phyloP scores from a whole-genome alignment of 441 rosid genomes.

The Kokia cookei region DNA sequence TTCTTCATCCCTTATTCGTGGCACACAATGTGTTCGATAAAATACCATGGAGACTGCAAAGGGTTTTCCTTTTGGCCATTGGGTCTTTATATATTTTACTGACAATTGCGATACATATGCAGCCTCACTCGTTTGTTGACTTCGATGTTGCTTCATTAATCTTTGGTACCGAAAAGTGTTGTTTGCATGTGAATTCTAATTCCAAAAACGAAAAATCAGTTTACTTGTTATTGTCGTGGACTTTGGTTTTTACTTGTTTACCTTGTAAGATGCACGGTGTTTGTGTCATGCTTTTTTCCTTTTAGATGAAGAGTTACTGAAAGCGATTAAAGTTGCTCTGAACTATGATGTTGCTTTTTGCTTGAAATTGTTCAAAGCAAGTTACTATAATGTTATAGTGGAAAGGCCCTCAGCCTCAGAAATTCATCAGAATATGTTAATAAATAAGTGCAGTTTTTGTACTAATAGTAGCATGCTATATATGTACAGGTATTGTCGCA shows the following conservation, averaged over 20 bases:
- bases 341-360: no score
- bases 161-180: background rate
- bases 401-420: no score
- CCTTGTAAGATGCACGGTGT: background rate
- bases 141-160: background rate
- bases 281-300: background rate
- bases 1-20: background rate
- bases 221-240: background rate
- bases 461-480: constrained; percentile 15
- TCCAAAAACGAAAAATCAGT: background rate
- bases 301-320: no score
- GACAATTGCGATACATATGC: background rate
- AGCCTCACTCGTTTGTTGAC: background rate
- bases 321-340: no score
- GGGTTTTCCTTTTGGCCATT: background rate
- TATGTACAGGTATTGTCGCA: constrained; percentile 45
- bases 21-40: constrained; percentile 37
- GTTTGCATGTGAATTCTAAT: background rate
- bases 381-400: no score
- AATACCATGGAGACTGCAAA: constrained; percentile 16
- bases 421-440: background rate
- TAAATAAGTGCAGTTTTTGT: background rate
- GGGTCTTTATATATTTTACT: background rate
- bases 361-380: no score
- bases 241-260: background rate